Conservation (phyloP, 345 rosid genomes). For the Aquilaria sinensis region DNA sequence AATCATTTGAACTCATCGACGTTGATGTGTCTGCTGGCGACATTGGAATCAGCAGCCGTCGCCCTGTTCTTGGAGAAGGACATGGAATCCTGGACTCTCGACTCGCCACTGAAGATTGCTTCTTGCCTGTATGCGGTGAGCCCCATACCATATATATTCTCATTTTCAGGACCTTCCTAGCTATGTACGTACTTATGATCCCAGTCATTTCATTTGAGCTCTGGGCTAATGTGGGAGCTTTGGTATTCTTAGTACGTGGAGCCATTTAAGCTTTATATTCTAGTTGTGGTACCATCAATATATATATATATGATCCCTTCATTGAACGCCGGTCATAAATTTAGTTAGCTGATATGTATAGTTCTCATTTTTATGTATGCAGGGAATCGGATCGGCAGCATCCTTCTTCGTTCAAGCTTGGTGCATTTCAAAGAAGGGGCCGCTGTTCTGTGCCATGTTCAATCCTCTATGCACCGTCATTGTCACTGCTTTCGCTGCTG, state of each 20-base stretch:
- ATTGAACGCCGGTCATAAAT: neutral
- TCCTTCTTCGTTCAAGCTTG: conserved; percentile 63
- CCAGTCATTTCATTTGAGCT: no score
- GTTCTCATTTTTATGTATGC: no score
- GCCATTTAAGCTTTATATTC: neutral
- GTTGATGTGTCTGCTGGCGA: conserved; percentile 47
- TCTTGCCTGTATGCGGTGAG: conserved; percentile 40
- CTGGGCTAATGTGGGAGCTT: no score
- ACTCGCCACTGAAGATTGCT: conserved; percentile 30
- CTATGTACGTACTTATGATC: no score
- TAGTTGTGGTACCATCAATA: neutral
- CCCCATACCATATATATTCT: neutral
- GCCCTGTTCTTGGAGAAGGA: conserved; percentile 27
- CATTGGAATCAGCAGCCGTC: conserved; percentile 33
- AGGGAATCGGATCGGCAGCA: conserved; percentile 46
- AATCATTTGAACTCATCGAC: conserved; percentile 46
- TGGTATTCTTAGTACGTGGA: no score
- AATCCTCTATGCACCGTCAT: conserved; percentile 55
- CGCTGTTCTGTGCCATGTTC: conserved; percentile 59
- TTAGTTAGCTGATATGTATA: no score
- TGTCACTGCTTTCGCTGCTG: conserved; percentile 46
- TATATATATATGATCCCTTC: neutral
- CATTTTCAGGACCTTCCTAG: no score
- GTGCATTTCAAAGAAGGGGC: conserved; percentile 59
- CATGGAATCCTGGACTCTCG: conserved; percentile 27